These are phyloP conservation scores for Daedalea quercina DNA, from an alignment of 768 basidiomycete genomes.

Conservation along the genomic window DNA sequence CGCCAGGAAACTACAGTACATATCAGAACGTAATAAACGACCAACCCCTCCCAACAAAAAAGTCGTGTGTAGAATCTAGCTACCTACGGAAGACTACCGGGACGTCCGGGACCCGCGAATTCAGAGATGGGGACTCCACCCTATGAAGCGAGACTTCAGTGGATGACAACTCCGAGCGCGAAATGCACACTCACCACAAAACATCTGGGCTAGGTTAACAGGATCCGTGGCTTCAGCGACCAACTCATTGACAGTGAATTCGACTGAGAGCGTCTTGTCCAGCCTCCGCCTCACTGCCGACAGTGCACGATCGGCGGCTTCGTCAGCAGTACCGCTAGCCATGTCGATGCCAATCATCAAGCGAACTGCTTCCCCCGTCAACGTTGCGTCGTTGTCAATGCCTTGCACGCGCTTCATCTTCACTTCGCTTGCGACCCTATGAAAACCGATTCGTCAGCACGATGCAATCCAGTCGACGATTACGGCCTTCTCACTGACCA, in stretches of 20 bases:
- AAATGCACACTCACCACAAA: slow-evolving; percentile 41
- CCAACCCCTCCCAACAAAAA: no score
- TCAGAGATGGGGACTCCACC: slow-evolving; percentile 36
- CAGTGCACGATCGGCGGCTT: slow-evolving; percentile 88
- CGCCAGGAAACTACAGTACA: no score
- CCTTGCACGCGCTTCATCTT: slow-evolving; percentile 62
- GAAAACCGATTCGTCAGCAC: neutral
- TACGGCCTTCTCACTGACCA: slow-evolving; percentile 48
- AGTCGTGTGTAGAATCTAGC: no score
- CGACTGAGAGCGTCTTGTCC: slow-evolving; percentile 78
- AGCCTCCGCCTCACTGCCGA: slow-evolving; percentile 76
- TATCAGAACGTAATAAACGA: no score
- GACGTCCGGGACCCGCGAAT: no score
- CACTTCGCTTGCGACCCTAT: slow-evolving; percentile 75
- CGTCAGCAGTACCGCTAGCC: slow-evolving; percentile 62
- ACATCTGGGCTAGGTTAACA: slow-evolving; percentile 75
- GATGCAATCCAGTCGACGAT: neutral
- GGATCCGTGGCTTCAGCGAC: slow-evolving; percentile 82
- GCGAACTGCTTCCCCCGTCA: slow-evolving; percentile 21
- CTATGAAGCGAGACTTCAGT: slow-evolving; percentile 14
- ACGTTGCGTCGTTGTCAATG: slow-evolving; percentile 16
- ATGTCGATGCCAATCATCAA: slow-evolving; percentile 53
- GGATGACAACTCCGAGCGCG: neutral
- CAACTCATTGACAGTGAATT: slow-evolving; percentile 90
- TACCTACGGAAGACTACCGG: no score